Percentiles rank a stretch among this genome's conserved stretches.
These are phyloP conservation scores for Murraya paniculata DNA, from an alignment of 345 rosid genomes.

Conservation along the genomic window DNA sequence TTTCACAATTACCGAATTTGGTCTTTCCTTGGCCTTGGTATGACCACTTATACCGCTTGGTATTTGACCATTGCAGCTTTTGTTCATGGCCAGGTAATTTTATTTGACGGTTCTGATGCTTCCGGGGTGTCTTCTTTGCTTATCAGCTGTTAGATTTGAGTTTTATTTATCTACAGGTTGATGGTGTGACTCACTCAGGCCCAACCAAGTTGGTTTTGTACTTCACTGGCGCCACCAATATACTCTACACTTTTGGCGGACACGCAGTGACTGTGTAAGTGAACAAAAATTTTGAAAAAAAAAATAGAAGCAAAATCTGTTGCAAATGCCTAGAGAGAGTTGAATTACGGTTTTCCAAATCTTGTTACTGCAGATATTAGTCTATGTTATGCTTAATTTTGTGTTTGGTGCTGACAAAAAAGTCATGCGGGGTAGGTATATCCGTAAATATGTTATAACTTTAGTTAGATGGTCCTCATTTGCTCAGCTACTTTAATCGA, in stretches of 20 bases:
- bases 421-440: background rate
- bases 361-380: background rate
- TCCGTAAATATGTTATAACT: background rate
- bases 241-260: slow-evolving; percentile 84
- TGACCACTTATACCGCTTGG: slow-evolving; percentile 96
- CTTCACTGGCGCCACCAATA: slow-evolving; percentile 90
- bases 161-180: slow-evolving; percentile 29
- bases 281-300: background rate
- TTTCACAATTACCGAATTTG: slow-evolving; percentile 83
- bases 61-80: slow-evolving; percentile 62
- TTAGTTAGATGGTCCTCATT: slow-evolving; percentile 5
- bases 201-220: slow-evolving; percentile 63
- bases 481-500: slow-evolving; percentile 2
- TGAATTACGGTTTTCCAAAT: background rate
- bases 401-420: background rate
- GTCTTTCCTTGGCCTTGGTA: slow-evolving; percentile 82
- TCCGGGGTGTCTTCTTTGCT: background rate
- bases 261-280: slow-evolving; percentile 89
- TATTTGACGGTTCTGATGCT: background rate
- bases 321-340: background rate
- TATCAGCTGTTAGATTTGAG: background rate
- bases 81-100: slow-evolving; percentile 61
- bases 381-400: background rate
- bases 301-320: background rate
- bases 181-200: slow-evolving; percentile 63